phyloP scores from a whole-genome alignment of 768 basidiomycete genomes.

The Botryobasidium botryosum region DNA sequence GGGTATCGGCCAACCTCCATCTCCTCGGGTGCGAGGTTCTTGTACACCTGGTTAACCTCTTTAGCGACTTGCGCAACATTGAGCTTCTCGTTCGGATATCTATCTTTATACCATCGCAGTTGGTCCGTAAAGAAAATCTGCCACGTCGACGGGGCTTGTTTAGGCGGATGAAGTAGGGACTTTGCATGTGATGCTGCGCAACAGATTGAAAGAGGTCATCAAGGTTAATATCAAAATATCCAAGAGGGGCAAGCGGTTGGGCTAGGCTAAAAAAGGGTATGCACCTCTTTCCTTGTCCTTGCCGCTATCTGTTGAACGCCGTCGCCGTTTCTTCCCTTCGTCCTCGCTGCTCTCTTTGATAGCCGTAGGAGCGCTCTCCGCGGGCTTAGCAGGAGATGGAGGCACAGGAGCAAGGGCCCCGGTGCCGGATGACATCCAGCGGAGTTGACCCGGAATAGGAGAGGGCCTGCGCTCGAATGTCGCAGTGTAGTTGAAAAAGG shows the following conservation, averaged over 20 bases:
- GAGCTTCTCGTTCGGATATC: conserved; percentile 39
- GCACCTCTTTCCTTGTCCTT: too few species aligned
- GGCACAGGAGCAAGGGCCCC: too few species aligned
- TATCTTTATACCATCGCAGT: conserved; percentile 43
- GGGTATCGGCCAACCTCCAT: conserved; percentile 47
- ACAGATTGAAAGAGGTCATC: too few species aligned
- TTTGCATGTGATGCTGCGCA: conserved; percentile 38
- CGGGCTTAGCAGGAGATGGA: too few species aligned
- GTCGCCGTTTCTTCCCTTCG: conserved; percentile 1
- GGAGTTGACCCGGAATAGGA: too few species aligned
- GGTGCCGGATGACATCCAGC: too few species aligned
- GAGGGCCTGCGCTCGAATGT: too few species aligned
- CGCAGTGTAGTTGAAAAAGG: too few species aligned
- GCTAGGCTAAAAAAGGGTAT: too few species aligned
- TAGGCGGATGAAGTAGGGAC: conserved; percentile 71
- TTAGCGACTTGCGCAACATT: conserved; percentile 93
- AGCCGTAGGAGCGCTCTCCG: background rate
- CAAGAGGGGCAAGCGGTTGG: too few species aligned
- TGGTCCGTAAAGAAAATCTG: conserved; percentile 93
- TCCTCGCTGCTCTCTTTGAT: background rate
- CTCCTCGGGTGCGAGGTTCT: conserved; percentile 55
- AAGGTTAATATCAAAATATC: too few species aligned
- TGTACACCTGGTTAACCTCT: conserved; percentile 84
- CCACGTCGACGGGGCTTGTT: conserved; percentile 88
- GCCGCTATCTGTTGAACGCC: background rate